A percentile compares a stretch with the other conserved stretches of the same genome.
Conservation (phyloP, 2,329 filamentous ascomycete species). For the Pseudophaeomoniella oleicola region DNA sequence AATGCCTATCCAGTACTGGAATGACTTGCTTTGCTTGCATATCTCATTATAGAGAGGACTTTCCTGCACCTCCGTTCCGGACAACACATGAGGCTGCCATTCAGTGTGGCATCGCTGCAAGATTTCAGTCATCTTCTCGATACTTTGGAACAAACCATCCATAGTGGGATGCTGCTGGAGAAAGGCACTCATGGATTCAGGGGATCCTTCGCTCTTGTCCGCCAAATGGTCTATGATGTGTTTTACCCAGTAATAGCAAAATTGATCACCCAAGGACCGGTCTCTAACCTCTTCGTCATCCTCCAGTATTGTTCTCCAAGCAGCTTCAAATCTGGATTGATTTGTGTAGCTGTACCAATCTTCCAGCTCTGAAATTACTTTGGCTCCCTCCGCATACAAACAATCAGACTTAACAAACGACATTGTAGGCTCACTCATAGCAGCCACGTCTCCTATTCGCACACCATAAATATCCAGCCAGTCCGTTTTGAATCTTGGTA, state of each 20-base stretch:
- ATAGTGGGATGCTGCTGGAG: background rate
- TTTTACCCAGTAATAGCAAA: background rate
- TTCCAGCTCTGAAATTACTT: background rate
- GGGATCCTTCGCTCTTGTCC: background rate
- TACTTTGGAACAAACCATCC: background rate
- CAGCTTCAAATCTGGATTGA: background rate
- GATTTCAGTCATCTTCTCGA: background rate
- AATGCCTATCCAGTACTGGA: background rate
- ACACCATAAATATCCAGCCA: background rate
- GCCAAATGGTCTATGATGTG: background rate
- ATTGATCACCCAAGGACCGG: background rate
- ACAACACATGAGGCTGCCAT: background rate
- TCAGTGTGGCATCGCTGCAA: too few species aligned
- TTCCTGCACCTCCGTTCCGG: background rate
- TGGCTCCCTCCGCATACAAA: background rate
- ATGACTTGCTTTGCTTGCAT: background rate
- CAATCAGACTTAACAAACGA: background rate
- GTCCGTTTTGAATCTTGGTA: background rate
- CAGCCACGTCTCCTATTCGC: background rate
- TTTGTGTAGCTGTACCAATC: background rate
- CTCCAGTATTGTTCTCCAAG: background rate
- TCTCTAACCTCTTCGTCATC: background rate
- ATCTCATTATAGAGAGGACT: background rate
- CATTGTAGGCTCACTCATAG: background rate
- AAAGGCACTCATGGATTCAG: background rate